These are phyloP conservation scores for Saccharomycopsis lassenensis DNA, from an alignment of 805 yeast genomes.

Conservation along the genomic window DNA sequence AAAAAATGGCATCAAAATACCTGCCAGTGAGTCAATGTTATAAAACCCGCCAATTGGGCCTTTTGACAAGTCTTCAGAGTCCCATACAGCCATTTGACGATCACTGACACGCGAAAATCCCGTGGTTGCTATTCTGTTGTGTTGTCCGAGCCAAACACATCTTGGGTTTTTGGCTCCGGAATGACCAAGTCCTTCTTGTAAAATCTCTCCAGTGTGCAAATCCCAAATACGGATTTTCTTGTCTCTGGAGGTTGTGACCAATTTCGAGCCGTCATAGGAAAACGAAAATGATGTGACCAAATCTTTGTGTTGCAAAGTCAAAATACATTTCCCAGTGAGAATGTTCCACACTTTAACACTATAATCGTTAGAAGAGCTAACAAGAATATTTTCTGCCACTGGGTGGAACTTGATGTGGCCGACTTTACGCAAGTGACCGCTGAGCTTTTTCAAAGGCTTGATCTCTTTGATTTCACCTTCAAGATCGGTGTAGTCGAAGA, in stretches of 20 bases:
- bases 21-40: conserved; percentile 81
- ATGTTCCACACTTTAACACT: conserved; percentile 88
- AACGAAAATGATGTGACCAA: conserved; percentile 88
- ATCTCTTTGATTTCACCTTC: conserved; percentile 58
- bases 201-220: conserved; percentile 57
- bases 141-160: conserved; percentile 82
- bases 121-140: conserved; percentile 79
- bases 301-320: conserved; percentile 77
- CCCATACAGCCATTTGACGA: conserved; percentile 95
- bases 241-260: conserved; percentile 89
- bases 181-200: conserved; percentile 84
- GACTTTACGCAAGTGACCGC: conserved; percentile 89
- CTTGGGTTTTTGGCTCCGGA: conserved; percentile 87
- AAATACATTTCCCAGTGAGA: conserved; percentile 56
- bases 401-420: conserved; percentile 91
- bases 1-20: conserved; percentile 84
- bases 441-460: conserved; percentile 53
- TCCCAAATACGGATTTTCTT: conserved; percentile 89
- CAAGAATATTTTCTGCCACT: conserved; percentile 73
- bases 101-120: conserved; percentile 91
- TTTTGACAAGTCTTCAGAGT: conserved; percentile 52
- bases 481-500: conserved; percentile 43
- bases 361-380: conserved; percentile 85
- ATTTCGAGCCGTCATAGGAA: conserved; percentile 76
- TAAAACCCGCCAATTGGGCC: conserved; percentile 90